Percentiles rank a stretch among this genome's conserved stretches.
These are phyloP conservation scores for Trypanosomatidae sp. DNA, from an alignment of 208 protist species.

Conservation along the genomic window DNA sequence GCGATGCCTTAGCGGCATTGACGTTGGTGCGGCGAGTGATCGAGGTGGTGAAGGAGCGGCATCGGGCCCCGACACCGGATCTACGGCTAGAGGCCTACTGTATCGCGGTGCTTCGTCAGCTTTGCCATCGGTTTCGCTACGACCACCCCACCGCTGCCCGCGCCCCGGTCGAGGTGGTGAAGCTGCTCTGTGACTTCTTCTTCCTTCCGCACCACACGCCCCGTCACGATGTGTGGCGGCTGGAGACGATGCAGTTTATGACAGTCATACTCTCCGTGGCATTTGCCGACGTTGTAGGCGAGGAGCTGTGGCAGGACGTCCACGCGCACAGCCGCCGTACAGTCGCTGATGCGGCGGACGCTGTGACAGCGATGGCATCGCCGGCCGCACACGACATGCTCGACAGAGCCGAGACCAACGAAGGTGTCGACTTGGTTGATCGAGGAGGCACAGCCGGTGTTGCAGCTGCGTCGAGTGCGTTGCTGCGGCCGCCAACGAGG, in stretches of 20 bases:
- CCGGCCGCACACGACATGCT: background rate
- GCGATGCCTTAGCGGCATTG: background rate
- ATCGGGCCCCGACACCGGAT: slow-evolving; percentile 41
- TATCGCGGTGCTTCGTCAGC: slow-evolving; percentile 43
- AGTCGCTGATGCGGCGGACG: background rate
- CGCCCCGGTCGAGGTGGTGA: slow-evolving; percentile 38
- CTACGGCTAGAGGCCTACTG: slow-evolving; percentile 53
- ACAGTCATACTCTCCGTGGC: slow-evolving; percentile 41
- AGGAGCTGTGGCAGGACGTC: slow-evolving; percentile 36
- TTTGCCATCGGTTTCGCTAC: slow-evolving; percentile 34
- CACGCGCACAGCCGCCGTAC: background rate
- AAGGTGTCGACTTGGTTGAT: background rate
- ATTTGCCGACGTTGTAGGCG: slow-evolving; percentile 41
- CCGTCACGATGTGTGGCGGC: slow-evolving; percentile 66
- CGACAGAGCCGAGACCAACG: background rate
- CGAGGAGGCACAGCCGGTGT: background rate
- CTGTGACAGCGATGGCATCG: background rate
- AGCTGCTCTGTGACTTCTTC: slow-evolving; percentile 55
- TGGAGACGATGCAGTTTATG: slow-evolving; percentile 57
- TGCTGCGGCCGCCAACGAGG: background rate
- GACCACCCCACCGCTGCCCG: slow-evolving; percentile 44
- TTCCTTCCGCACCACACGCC: slow-evolving; percentile 39
- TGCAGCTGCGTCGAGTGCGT: background rate
- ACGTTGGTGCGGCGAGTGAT: slow-evolving; percentile 22
- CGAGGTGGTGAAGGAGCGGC: slow-evolving; percentile 33